Evolutionary conservation across 2,329 filamentous ascomycete genomes (phyloP).

Genomic region (Phialemoniopsis sp.): DNA sequence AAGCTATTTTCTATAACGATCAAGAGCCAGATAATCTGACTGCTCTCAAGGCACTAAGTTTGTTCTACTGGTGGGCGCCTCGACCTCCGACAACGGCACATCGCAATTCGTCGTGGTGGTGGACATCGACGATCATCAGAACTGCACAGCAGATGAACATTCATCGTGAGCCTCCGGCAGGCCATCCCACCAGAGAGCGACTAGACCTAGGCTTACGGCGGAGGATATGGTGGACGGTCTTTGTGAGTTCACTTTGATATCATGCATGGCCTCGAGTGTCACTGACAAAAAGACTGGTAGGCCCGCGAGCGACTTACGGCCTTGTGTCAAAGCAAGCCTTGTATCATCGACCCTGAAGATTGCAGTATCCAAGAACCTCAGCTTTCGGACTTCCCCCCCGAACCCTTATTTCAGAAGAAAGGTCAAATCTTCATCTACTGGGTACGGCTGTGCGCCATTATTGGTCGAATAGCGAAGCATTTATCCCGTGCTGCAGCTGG

Average conservation of each 20-base stretch:
- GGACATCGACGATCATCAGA: conserved; percentile 36
- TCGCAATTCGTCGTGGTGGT: conserved; percentile 38
- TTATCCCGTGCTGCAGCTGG: conserved; percentile 16
- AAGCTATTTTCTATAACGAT: conserved; percentile 33
- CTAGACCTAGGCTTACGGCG: conserved; percentile 21
- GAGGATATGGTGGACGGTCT: conserved; percentile 38
- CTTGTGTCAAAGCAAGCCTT: conserved; percentile 36
- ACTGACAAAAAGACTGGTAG: too few relatives aligned
- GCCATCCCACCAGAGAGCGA: conserved; percentile 11
- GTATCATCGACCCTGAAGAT: conserved; percentile 35
- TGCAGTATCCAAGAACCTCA: conserved; percentile 31
- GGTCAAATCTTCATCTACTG: conserved; percentile 35
- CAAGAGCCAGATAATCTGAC: conserved; percentile 30
- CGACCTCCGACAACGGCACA: conserved; percentile 28
- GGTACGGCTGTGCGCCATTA: conserved; percentile 32
- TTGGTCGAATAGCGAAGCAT: conserved; percentile 32
- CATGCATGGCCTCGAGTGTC: too few relatives aligned
- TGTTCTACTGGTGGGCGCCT: conserved; percentile 42
- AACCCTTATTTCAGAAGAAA: conserved; percentile 20
- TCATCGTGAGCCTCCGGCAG: conserved; percentile 28
- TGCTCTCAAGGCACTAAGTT: conserved; percentile 26
- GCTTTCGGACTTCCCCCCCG: conserved; percentile 30
- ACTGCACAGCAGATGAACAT: conserved; percentile 39
- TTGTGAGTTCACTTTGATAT: conserved; percentile 5
- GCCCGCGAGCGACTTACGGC: conserved; percentile 32